phyloP scores from a whole-genome alignment of 2,329 filamentous ascomycete genomes.

The Colletotrichum lentis region DNA sequence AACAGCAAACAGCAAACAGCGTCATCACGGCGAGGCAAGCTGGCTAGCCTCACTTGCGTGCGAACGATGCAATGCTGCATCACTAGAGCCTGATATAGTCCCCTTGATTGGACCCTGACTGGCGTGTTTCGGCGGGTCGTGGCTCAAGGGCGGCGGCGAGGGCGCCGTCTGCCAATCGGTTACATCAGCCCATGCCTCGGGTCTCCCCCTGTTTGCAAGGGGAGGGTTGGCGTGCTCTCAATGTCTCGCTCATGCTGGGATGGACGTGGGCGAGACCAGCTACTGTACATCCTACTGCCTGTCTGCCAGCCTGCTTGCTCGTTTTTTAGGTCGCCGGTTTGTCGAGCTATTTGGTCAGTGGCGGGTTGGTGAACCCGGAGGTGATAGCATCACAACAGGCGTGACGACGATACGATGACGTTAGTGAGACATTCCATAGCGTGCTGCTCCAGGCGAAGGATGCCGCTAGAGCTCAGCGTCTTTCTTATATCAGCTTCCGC shows the following conservation, averaged over 20 bases:
- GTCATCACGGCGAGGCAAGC: constrained; percentile 16
- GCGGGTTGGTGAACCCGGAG: no score
- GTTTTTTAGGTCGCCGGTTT: not conserved
- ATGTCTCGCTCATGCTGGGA: constrained; percentile 13
- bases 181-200: not conserved
- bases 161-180: constrained; percentile 23
- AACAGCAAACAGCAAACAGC: not conserved
- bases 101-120: constrained; percentile 32
- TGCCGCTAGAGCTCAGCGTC: constrained; percentile 1
- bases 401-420: constrained; percentile 35
- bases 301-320: constrained; percentile 1
- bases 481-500: not conserved
- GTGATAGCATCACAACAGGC: constrained; percentile 3
- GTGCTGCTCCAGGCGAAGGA: constrained; percentile 19
- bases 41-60: constrained; percentile 31
- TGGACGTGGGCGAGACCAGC: constrained; percentile 10
- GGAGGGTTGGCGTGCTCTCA: not conserved
- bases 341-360: constrained; percentile 16
- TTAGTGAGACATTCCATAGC: constrained; percentile 32
- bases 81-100: constrained; percentile 20
- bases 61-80: constrained; percentile 37
- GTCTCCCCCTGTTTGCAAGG: not conserved
- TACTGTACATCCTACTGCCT: not conserved
- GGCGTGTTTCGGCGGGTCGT: constrained; percentile 22
- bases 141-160: constrained; percentile 6